Conservation (phyloP, 192 early-diverging fungal species). For the Funneliformis mosseae region DNA sequence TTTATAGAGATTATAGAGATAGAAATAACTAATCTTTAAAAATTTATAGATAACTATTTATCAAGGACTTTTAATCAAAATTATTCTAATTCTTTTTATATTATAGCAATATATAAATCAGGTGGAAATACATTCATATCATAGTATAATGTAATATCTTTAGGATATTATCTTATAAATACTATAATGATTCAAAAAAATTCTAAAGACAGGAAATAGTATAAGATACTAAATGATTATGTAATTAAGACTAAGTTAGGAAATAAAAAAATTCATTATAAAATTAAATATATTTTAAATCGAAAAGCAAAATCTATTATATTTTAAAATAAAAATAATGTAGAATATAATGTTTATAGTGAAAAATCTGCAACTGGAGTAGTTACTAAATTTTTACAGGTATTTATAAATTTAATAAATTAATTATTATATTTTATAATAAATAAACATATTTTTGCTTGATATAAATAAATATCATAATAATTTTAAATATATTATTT, state of each 20-base stretch:
- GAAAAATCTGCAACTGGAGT: background rate
- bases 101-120: background rate
- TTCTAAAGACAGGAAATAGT: background rate
- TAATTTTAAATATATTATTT: background rate
- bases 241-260: background rate
- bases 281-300: conserved; percentile 1
- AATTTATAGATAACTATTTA: too few species aligned
- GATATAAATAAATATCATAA: too few species aligned
- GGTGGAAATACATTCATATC: background rate
- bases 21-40: too few species aligned
- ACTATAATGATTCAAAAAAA: background rate
- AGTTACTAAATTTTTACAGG: background rate
- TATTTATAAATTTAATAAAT: conserved; percentile 4
- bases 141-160: background rate
- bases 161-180: background rate
- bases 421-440: too few species aligned
- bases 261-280: background rate
- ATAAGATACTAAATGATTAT: background rate
- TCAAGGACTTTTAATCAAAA: too few species aligned
- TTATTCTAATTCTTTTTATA: background rate
- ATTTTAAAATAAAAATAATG: background rate
- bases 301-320: background rate
- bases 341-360: background rate
- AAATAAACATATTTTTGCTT: too few species aligned
- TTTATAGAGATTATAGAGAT: too few species aligned